Evolutionary conservation across 768 basidiomycete genomes (phyloP), one percentile per base, ranked within the genome.

Genomic region (Lactarius sp.): DNA sequence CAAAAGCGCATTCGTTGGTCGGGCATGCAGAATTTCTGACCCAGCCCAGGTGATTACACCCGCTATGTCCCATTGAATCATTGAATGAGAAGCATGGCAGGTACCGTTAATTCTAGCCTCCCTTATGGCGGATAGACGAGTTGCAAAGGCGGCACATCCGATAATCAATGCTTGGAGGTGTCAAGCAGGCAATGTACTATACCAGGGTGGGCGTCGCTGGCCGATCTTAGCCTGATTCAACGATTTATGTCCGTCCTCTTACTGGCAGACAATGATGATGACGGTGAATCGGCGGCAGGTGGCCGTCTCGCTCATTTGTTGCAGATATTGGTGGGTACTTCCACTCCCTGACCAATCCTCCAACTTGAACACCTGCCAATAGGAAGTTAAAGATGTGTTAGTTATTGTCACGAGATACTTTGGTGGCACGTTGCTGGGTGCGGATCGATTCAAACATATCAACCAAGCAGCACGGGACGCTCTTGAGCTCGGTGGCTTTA

Each of bases 381-480:
- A 92, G 90, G 91, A 92, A 64, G 79, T 89, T 22, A 83, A 86
- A 62, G 82, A 95, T 69, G 91, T 97, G 13, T 79, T 98, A 1
- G 89, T 99, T 16, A 77, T 98, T 20, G 96, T 99, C 13, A 93
- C 94, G 4, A 85, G 96, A 44, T 96, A 92, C 76, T 98, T 90
- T 71, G 96, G 96, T 14, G 96, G 96, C 0, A 87, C 89, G 13
- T 90, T 92, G 65, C 80, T 99, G 1, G 95, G 93, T 3, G 86
- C 94, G 0, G 94, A 95, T 71, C 78, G 89, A 41, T 92, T 88
- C 75, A 90, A 90, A 71, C 92, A 96, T 70, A 98, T 99, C 73
- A 98, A 96, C 71, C 92, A 95, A 72, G 93, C 93, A 4, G 96
- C 95, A 1, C 82, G 96, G 22, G 91, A 92, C 70, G 94, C 95